Evolutionary conservation across 2,329 filamentous ascomycete species (phyloP), one percentile per base, ranked within the genome.

Genomic region (Talaromyces sp.): DNA sequence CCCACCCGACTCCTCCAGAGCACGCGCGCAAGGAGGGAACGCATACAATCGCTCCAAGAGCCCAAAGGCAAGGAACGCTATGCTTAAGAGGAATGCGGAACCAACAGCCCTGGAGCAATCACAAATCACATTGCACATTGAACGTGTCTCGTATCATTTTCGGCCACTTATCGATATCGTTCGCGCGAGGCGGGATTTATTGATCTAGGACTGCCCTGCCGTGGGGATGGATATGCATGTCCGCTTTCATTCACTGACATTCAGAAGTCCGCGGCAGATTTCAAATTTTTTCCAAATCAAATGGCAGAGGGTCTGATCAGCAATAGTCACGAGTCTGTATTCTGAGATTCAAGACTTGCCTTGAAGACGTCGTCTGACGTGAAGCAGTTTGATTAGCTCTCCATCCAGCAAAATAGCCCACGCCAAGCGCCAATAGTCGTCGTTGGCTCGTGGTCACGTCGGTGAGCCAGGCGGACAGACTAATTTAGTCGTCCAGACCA

Each of bases 361-460:
- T 53, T n/a, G 25, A 30, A n/a, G 19, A 30, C 49, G 19, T 25
- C 19, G 49, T 53, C 49, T 53, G 49, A 53, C 49, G 49, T 53
- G 49, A 53, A 53, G 49, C 49, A 53, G 27, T 17, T 30, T 53
- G 27, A 30, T 53, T 53, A 53, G 49, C 28, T 27, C 28, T 17
- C 13, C 25, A 8, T 17, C 28, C 28, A 27, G 22, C 27, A 52
- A 13, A 30, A 53, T 53, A 44, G 33, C 32, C 33, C 47, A 57
- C 33, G 60, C 36, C 55, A 61, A 58, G 55, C 55, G 51, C 39
- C 49, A 61, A 55, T 58, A 61, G 49, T 61, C 49, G 59, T 49
- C n/a, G 59, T 55, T 11, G 22, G 47, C 49, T 55, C n/a, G 55
- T 54, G 17, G n/a, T 54, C 55, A 61, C 19, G 49, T 28, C 49